Evolutionary conservation across 2,329 filamentous ascomycete genomes (phyloP).

Genomic region (Thielaviopsis punctulata): DNA sequence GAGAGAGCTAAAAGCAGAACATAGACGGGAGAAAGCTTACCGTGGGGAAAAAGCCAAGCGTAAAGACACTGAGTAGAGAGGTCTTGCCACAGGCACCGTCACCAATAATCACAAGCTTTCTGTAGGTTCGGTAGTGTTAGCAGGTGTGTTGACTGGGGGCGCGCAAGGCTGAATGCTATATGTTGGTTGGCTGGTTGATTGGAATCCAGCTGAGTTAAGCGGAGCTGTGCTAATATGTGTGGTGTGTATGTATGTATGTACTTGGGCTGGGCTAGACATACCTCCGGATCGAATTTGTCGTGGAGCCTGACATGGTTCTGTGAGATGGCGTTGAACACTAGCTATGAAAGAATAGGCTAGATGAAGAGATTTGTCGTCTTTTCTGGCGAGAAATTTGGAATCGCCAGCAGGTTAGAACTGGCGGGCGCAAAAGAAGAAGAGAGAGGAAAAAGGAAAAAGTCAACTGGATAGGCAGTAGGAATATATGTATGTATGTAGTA

Average conservation of each 20-base stretch:
- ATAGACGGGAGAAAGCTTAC: constrained; percentile 37
- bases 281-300: constrained; percentile 11
- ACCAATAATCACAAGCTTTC: constrained; percentile 92
- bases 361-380: no score
- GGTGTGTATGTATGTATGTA: neutral
- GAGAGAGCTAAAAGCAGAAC: constrained; percentile 15
- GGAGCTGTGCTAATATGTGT: neutral
- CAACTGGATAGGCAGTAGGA: no score
- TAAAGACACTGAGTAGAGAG: constrained; percentile 92
- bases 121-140: constrained; percentile 21
- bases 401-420: no score
- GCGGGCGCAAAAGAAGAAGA: no score
- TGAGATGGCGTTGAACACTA: neutral
- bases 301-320: constrained; percentile 7
- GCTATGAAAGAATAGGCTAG: neutral
- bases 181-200: no score
- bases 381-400: no score
- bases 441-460: no score
- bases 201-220: no score
- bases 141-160: neutral
- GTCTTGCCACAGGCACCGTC: constrained; percentile 98
- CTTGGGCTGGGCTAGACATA: neutral
- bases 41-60: constrained; percentile 90
- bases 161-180: no score
- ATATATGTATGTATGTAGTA: no score